These are phyloP conservation scores for Stromatinia cepivora DNA, from an alignment of 2,329 filamentous ascomycete genomes.

Conservation along the genomic window DNA sequence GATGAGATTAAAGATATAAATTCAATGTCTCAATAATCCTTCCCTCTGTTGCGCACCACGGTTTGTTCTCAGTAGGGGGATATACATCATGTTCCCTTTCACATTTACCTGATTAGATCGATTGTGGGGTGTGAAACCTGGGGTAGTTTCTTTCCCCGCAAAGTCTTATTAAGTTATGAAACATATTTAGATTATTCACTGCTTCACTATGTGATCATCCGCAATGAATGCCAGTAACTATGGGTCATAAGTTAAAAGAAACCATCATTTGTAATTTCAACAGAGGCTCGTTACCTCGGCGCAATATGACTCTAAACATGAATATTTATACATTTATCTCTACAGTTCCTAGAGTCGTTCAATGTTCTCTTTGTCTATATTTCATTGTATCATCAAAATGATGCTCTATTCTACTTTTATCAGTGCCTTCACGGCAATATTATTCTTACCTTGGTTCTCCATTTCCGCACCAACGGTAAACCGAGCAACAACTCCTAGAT, in stretches of 20 bases:
- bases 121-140: not conserved
- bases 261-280: not conserved
- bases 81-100: not conserved
- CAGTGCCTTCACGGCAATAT: slow-evolving; percentile 9
- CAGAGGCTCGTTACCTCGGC: not conserved
- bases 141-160: slow-evolving; percentile 1
- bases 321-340: not conserved
- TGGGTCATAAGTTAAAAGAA: not conserved
- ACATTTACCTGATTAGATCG: not conserved
- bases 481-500: slow-evolving; percentile 11
- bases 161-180: not conserved
- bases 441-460: slow-evolving; percentile 10
- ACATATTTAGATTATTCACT: slow-evolving; percentile 12
- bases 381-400: not conserved
- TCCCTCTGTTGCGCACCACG: not conserved
- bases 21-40: not conserved
- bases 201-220: slow-evolving; percentile 10
- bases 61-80: not conserved
- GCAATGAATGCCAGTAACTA: not conserved
- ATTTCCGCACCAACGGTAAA: slow-evolving; percentile 13
- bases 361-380: not conserved
- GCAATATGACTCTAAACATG: not conserved
- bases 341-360: not conserved
- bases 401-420: not conserved
- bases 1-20: not conserved